Percentiles rank a stretch among this genome's conserved stretches.
phyloP scores from a whole-genome alignment of 23 red algal species.

The Rhodosorus marinus region DNA sequence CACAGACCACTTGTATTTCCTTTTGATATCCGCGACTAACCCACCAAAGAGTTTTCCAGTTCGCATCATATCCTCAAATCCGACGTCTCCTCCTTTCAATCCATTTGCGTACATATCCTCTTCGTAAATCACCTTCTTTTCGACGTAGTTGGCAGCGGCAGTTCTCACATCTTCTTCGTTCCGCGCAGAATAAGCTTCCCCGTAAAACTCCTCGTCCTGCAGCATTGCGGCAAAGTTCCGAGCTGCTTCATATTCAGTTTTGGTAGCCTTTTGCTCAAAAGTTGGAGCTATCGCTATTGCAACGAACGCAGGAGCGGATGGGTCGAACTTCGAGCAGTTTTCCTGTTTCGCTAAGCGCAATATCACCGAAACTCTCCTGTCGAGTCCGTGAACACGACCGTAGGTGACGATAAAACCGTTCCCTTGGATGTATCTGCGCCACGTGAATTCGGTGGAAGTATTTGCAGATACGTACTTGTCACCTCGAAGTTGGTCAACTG shows the following conservation, averaged over 20 bases:
- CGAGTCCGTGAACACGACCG: conserved; percentile 5
- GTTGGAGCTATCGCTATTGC: conserved; percentile 45
- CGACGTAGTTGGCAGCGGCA: conserved; percentile 34
- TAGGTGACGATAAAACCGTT: conserved; percentile 47
- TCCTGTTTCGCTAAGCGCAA: conserved; percentile 29
- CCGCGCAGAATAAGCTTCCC: conserved; percentile 12
- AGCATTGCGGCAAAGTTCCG: conserved; percentile 54
- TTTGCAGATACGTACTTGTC: too few species aligned
- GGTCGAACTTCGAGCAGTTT: conserved; percentile 56
- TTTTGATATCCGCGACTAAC: conserved; percentile 30
- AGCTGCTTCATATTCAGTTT: conserved; percentile 44
- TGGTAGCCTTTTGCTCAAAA: conserved; percentile 24
- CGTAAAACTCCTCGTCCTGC: conserved; percentile 72
- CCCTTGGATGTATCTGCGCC: conserved; percentile 66
- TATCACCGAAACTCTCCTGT: conserved; percentile 24
- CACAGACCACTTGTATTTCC: conserved; percentile 21
- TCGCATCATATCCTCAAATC: conserved; percentile 17
- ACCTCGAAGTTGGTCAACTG: too few species aligned
- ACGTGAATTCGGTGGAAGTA: too few species aligned
- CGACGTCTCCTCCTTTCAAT: conserved; percentile 7
- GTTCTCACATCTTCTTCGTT: conserved; percentile 19
- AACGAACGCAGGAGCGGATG: conserved; percentile 62
- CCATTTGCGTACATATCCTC: neutral
- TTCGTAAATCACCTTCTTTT: conserved; percentile 1
- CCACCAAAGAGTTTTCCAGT: conserved; percentile 39